Conservation (phyloP, 208 protist species). For the Trypanosoma congolense region DNA sequence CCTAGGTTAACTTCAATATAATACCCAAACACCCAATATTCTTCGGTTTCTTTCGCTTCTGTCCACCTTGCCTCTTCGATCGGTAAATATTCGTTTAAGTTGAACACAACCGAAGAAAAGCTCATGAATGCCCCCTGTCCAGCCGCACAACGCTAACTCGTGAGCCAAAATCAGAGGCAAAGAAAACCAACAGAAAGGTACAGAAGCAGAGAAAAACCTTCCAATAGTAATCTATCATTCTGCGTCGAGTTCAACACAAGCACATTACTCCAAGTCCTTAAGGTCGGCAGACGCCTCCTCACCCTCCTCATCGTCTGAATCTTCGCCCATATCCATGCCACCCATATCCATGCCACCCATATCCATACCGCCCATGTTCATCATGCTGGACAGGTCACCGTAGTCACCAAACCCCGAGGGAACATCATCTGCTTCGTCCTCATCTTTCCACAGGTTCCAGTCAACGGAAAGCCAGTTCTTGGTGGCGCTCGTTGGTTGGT, state of each 20-base stretch:
- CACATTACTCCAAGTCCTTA: constrained; percentile 54
- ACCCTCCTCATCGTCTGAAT: constrained; percentile 45
- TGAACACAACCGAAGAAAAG: too few relatives aligned
- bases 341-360: constrained; percentile 53
- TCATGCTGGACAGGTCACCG: constrained; percentile 71
- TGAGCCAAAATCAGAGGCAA: too few relatives aligned
- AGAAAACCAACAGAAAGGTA: too few relatives aligned
- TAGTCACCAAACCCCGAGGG: constrained; percentile 76
- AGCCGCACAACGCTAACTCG: too few relatives aligned
- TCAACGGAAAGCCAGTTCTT: constrained; percentile 84
- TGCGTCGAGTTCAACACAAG: neutral
- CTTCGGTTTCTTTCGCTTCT: too few relatives aligned
- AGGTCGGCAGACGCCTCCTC: constrained; percentile 34
- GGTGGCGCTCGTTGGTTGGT: constrained; percentile 60
- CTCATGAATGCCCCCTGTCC: too few relatives aligned
- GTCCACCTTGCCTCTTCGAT: too few relatives aligned
- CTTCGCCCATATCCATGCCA: constrained; percentile 49
- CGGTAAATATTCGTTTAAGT: too few relatives aligned
- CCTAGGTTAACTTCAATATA: too few relatives aligned
- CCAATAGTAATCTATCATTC: too few relatives aligned
- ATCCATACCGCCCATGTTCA: constrained; percentile 49
- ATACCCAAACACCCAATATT: too few relatives aligned
- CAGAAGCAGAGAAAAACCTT: too few relatives aligned
- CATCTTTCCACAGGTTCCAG: constrained; percentile 92
- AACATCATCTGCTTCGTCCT: constrained; percentile 77